A percentile compares a stretch with the other conserved stretches of the same genome.
Conservation (phyloP, 768 basidiomycete species). For the Gloeopeniophorella convolvens region DNA sequence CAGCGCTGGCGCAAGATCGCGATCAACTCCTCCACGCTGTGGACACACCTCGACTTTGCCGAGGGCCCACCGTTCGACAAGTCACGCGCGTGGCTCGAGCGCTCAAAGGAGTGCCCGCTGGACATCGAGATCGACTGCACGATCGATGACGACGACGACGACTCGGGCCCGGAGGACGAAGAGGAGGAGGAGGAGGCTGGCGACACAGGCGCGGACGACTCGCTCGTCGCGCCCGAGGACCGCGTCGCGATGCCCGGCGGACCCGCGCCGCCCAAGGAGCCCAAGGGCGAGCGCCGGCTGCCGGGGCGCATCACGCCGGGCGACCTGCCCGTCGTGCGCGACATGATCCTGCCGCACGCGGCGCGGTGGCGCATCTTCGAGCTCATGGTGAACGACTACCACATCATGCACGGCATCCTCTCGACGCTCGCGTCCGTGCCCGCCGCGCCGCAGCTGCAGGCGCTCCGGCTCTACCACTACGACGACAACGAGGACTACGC, state of each 20-base stretch:
- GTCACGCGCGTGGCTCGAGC: conserved; percentile 40
- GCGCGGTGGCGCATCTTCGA: conserved; percentile 47
- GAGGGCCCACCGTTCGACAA: conserved; percentile 38
- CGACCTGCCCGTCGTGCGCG: conserved; percentile 26
- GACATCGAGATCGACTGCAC: conserved; percentile 40
- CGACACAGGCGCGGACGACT: background rate
- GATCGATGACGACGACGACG: too few species aligned
- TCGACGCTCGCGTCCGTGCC: conserved; percentile 36
- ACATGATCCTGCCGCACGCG: conserved; percentile 45
- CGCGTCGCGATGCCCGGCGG: conserved; percentile 16
- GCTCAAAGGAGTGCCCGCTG: conserved; percentile 50
- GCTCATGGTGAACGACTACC: conserved; percentile 40
- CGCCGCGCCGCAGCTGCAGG: conserved; percentile 47
- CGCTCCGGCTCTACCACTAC: conserved; percentile 49
- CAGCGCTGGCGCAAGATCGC: conserved; percentile 50
- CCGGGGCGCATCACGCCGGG: conserved; percentile 9
- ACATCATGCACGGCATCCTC: conserved; percentile 42
- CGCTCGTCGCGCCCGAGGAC: conserved; percentile 13
- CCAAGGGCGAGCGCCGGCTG: background rate
- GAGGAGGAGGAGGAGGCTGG: conserved; percentile 11
- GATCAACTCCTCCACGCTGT: conserved; percentile 47
- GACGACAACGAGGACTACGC: conserved; percentile 39
- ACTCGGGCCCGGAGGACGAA: conserved; percentile 21
- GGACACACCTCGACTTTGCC: conserved; percentile 43
- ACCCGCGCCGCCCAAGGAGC: conserved; percentile 10